phyloP scores from a whole-genome alignment of 257 asterid genomes.

The Nemophila menziesii region DNA sequence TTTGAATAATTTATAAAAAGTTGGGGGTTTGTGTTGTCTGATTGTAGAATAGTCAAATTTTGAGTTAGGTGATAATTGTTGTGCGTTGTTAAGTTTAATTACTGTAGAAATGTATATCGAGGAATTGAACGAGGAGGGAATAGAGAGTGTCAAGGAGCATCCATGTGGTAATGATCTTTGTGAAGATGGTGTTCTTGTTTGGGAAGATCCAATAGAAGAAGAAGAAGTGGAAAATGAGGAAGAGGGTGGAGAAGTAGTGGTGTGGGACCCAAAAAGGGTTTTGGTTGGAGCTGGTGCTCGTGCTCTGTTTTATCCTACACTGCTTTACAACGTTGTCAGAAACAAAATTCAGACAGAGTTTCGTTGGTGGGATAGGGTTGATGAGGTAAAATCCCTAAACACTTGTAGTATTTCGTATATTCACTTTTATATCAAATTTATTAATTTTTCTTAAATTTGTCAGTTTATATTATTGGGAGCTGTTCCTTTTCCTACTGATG shows the following conservation, averaged over 20 bases:
- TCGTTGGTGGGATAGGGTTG: constrained; percentile 96
- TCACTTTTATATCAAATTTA: not conserved
- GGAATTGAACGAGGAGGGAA: constrained; percentile 54
- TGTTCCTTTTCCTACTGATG: constrained; percentile 92
- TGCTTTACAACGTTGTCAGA: constrained; percentile 77
- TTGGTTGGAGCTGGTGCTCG: constrained; percentile 95
- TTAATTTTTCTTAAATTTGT: not conserved
- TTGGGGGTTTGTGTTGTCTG: not conserved
- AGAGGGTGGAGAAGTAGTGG: constrained; percentile 36
- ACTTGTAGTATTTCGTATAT: not conserved
- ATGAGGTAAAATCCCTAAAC: constrained; percentile 54
- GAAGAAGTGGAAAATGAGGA: constrained; percentile 32
- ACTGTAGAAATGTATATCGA: constrained; percentile 50
- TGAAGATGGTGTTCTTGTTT: constrained; percentile 42
- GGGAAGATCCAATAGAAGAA: no score
- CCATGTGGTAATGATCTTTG: no score
- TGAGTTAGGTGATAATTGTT: not conserved
- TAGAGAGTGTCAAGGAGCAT: constrained; percentile 29
- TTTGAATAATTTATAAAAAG: constrained; percentile 5
- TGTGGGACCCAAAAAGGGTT: constrained; percentile 59
- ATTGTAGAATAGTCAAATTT: not conserved
- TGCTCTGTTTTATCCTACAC: constrained; percentile 87
- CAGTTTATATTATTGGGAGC: constrained; percentile 89
- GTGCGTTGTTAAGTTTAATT: constrained; percentile 9
- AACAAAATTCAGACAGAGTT: constrained; percentile 81